Evolutionary conservation across 1,284 basidiomycete genomes (phyloP).

Genomic region (Trichosporon inkin): DNA sequence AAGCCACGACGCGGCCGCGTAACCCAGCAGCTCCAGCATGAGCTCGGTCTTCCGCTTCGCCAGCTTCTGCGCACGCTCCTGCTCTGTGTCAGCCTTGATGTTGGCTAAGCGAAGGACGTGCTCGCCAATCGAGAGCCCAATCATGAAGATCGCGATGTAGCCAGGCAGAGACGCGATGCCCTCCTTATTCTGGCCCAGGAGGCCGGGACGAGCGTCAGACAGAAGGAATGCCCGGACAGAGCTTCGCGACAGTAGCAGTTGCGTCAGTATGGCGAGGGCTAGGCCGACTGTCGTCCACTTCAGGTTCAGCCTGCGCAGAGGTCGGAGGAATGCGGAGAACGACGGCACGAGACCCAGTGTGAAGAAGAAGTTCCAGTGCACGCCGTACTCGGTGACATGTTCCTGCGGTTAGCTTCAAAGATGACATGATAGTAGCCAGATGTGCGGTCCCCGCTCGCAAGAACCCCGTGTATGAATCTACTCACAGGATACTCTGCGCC

Average conservation of each 20-base stretch:
- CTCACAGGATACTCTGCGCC: constrained; percentile 86
- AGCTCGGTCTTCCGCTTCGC: constrained; percentile 59
- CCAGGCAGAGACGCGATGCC: constrained; percentile 79
- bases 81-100: constrained; percentile 11
- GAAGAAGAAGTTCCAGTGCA: constrained; percentile 99
- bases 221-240: constrained; percentile 64
- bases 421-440: too few relatives aligned
- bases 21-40: constrained; percentile 69
- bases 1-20: constrained; percentile 73
- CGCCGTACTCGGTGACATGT: constrained; percentile 92
- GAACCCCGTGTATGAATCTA: too few relatives aligned
- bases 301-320: constrained; percentile 55
- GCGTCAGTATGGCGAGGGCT: constrained; percentile 64
- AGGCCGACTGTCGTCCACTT: constrained; percentile 66
- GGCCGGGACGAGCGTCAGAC: constrained; percentile 57
- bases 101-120: constrained; percentile 65
- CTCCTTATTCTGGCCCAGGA: constrained; percentile 86
- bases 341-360: constrained; percentile 79
- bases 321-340: constrained; percentile 66
- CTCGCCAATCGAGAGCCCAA: constrained; percentile 78
- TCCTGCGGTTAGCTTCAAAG: constrained; percentile 58
- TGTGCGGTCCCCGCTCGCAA: too few relatives aligned
- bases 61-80: constrained; percentile 4
- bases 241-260: constrained; percentile 57
- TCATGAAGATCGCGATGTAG: constrained; percentile 82